phyloP scores from a whole-genome alignment of 2,329 filamentous ascomycete genomes.

The Beauveria australis region DNA sequence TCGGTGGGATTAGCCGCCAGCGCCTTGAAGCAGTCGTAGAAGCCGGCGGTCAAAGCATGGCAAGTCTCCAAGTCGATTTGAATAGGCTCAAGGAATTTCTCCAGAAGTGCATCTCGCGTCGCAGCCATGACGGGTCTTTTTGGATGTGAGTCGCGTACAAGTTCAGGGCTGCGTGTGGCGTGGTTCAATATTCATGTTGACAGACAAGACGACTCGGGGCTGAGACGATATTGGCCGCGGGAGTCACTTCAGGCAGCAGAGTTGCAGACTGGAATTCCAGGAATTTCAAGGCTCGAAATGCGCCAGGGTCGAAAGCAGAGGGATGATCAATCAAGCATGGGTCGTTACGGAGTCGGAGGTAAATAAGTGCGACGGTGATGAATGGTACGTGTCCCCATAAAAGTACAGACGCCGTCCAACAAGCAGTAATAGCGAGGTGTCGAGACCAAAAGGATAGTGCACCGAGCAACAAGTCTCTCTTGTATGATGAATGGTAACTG shows the following conservation, averaged over 20 bases:
- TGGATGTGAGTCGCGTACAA: not conserved
- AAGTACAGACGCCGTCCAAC: conserved; percentile 3
- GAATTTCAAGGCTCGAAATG: not conserved
- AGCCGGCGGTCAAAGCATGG: conserved; percentile 37
- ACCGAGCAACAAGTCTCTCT: not conserved
- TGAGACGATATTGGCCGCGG: not conserved
- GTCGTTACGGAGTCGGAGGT: not conserved
- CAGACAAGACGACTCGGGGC: not conserved
- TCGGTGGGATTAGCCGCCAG: conserved; percentile 44
- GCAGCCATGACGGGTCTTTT: conserved; percentile 17
- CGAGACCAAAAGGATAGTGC: not conserved
- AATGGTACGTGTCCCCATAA: conserved; percentile 7
- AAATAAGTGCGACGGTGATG: conserved; percentile 3
- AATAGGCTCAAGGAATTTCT: conserved; percentile 44
- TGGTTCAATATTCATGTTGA: conserved; percentile 3
- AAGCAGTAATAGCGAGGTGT: not conserved
- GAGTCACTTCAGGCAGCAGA: not conserved
- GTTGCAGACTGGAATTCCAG: not conserved
- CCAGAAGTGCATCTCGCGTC: conserved; percentile 16
- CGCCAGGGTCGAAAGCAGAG: not conserved
- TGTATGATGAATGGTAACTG: not conserved
- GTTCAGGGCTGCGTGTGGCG: conserved; percentile 4
- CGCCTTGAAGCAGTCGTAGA: conserved; percentile 38
- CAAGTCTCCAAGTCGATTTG: conserved; percentile 38
- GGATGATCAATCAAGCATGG: not conserved